phyloP scores from a whole-genome alignment of 2,329 filamentous ascomycete species.

The Bertia moriformis region DNA sequence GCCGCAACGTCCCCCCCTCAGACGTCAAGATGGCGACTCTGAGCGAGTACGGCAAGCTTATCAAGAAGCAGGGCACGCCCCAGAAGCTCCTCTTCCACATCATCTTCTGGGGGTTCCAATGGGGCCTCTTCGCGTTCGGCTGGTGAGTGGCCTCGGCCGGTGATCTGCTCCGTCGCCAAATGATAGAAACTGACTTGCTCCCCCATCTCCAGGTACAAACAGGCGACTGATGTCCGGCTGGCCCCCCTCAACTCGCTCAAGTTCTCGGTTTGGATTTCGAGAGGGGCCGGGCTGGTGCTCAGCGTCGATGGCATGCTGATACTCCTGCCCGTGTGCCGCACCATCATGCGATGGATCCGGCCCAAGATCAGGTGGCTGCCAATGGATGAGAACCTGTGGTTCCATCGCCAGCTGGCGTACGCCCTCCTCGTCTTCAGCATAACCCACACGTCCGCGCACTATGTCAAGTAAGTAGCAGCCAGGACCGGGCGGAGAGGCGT shows the following conservation, averaged over 20 bases:
- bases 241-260: constrained; percentile 65
- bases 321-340: constrained; percentile 85
- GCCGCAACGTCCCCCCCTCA: not conserved
- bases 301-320: constrained; percentile 77
- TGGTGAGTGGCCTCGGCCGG: constrained; percentile 43
- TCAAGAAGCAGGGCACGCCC: constrained; percentile 52
- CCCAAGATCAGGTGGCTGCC: constrained; percentile 80
- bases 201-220: constrained; percentile 54
- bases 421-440: constrained; percentile 69
- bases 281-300: constrained; percentile 78
- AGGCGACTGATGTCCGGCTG: constrained; percentile 52
- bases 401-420: constrained; percentile 90
- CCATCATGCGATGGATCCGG: constrained; percentile 67
- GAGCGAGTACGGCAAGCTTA: constrained; percentile 18
- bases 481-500: too few species aligned
- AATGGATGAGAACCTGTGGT: constrained; percentile 93
- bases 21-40: constrained; percentile 24
- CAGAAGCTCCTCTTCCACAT: constrained; percentile 67
- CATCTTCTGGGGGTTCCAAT: constrained; percentile 68
- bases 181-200: constrained; percentile 5
- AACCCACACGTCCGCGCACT: constrained; percentile 67
- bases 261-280: constrained; percentile 90
- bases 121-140: constrained; percentile 64
- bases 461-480: constrained; percentile 92
- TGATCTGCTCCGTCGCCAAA: not conserved